Evolutionary conservation across 1,139 yeast species (phyloP), one percentile per base, ranked within the genome.

Genomic region (Yamadazyma pseudoaaseri): DNA sequence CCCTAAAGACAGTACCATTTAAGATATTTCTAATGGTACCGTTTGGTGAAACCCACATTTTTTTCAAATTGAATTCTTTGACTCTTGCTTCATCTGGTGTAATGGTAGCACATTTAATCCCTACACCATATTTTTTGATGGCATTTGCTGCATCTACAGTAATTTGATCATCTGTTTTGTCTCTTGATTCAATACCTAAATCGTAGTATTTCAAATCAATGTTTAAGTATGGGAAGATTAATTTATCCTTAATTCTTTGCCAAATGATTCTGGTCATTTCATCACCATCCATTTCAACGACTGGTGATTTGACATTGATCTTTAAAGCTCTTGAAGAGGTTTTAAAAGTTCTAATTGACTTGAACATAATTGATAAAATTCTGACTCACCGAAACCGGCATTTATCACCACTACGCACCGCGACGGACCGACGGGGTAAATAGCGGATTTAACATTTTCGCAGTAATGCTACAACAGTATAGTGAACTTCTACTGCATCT

Each of bases 81-180:
- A 90, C 97, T 52, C 97, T 79, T 27, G 85, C 90, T 69, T 90
- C 97, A 60, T 90, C 97, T 6, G 97, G 97, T n/a, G 97, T 90
- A 60, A 90, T 90, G 37, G 97, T 90, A 33, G 97, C 97, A 69
- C 97, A 90, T 70, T 90, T 90, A 53, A 90, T 84, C 41, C 95
- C 97, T 31, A 90, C 97, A 37, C 89, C 86, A 60, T 86, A 82
- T 65, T 89, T 73, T 60, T 80, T 73, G 52, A 86, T 89, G 35
- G 97, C 97, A 43, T 84, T 71, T 23, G 97, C 97, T 6, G 96
- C 87, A 45, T 90, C 97, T 33, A 73, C 60, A 18, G 97, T 90
- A 52, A 90, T 87, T 65, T 85, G 68, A 61, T 90, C 97, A 51
- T 86, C 74, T 29, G 97, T 90, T 47, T 78, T 62, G 62, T 90